Evolutionary conservation across 2,329 filamentous ascomycete species (phyloP), one percentile per base, ranked within the genome.

Genomic region (Cercospora zeina): DNA sequence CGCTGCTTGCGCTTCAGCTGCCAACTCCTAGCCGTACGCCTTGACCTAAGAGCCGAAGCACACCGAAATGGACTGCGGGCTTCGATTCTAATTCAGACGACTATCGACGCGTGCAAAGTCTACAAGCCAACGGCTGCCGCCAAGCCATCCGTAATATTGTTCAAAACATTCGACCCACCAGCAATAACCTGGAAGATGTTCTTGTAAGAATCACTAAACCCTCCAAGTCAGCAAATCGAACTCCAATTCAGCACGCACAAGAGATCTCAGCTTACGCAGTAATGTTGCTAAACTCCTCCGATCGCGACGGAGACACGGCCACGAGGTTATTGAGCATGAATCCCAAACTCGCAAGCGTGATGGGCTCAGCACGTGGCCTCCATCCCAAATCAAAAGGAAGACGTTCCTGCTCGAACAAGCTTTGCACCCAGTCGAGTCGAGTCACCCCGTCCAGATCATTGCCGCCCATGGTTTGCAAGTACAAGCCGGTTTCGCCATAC

Each of bases 401-500:
- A 54, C 65, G 70, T 65, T 76, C 75, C 67, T 77, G 36, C 64
- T 75, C 73, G 57, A 78, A 77, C 62, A 77, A 66, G 11, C 64
- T 69, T 24, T 69, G 70, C 10, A 77, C 70, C 65, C 71, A 77
- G 33, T 76, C 70, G 21, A 77, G 37, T 1, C 70, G 69, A 1
- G 74, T 72, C 27, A 73, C 68, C 11, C 75, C 75, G 9, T 66
- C 71, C 8, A 66, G 57, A 27, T 70, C 72, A 61, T 74, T 68
- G 31, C 71, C 69, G 34, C 74, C 72, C 71, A 78, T 75, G 1
- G 72, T 68, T 33, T 72, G 71, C 31, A 77, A 63, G 55, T 74
- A 77, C n/a, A 77, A 61, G 0, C 74, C 73, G 2, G 73, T 76
- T 68, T 78, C 76, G 51, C 74, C 74, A 61, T 76, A 76, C 21